Conservation (phyloP, 169 alveolate species). For the Cryptosporidium viatorum region DNA sequence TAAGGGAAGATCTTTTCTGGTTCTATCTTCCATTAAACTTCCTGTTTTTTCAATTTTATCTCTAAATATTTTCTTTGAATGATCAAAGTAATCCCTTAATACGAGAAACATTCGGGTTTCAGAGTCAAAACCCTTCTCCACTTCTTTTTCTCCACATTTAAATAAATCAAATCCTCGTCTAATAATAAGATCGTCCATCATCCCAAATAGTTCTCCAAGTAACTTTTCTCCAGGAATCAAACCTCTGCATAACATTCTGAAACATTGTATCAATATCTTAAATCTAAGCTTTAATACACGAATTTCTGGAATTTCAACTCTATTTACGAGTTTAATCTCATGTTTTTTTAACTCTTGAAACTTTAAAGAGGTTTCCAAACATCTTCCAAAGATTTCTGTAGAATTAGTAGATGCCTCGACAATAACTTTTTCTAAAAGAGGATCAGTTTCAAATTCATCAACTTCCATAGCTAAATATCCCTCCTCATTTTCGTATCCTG, state of each 20-base stretch:
- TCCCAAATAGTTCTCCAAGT: slow-evolving; percentile 19
- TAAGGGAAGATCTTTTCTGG: not conserved
- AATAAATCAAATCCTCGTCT: slow-evolving; percentile 30
- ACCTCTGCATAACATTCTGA: slow-evolving; percentile 32
- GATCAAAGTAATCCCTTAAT: slow-evolving; percentile 12
- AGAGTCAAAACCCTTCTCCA: not conserved
- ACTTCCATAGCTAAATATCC: not conserved
- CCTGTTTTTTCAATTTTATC: slow-evolving; percentile 27
- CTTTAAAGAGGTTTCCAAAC: slow-evolving; percentile 29
- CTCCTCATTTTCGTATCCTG: not conserved
- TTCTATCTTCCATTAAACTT: not conserved
- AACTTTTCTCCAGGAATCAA: slow-evolving; percentile 33
- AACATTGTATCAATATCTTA: slow-evolving; percentile 47
- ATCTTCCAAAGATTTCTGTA: slow-evolving; percentile 29
- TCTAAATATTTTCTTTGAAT: slow-evolving; percentile 26
- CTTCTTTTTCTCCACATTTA: not conserved
- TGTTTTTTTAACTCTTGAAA: slow-evolving; percentile 18
- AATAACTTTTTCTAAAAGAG: not conserved
- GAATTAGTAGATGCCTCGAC: slow-evolving; percentile 1
- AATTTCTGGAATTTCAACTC: slow-evolving; percentile 9
- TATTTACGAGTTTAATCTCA: not conserved
- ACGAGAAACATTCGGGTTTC: slow-evolving; percentile 3
- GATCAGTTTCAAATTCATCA: not conserved
- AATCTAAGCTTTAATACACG: slow-evolving; percentile 18
- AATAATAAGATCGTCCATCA: slow-evolving; percentile 60